Base-by-base conservation (phyloP, 78 protist genomes). In the Ministeria vibrans region DNA sequence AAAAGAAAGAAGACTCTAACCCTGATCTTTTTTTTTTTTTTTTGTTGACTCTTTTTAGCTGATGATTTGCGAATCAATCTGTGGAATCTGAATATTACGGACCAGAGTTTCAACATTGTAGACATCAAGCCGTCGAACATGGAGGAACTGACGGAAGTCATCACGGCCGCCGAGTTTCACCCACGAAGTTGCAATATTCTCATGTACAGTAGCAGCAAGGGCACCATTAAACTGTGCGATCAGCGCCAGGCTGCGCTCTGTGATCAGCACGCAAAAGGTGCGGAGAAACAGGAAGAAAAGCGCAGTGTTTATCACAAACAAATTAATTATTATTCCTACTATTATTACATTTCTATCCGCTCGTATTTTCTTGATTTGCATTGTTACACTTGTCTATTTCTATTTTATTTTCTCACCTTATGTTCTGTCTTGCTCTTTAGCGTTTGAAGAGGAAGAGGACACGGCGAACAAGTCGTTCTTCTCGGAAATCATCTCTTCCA, bases 21-120 rank as follows among this genome's bases (percentile, higher is more conserved):
- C n/a, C n/a, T n/a, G n/a, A n/a, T n/a, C n/a, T n/a, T n/a, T n/a
- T n/a, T n/a, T n/a, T n/a, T n/a, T n/a, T n/a, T n/a, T n/a, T n/a
- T n/a, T n/a, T n/a, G n/a, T n/a, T n/a, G n/a, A n/a, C n/a, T n/a
- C n/a, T n/a, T n/a, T n/a, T n/a, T n/a, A 0, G 88, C 97, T 28
- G 99, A 98, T 61, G 99, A 98, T 62, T 85, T 98, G 55, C 77
- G 99, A 22, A 90, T 98, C 62, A 96, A 97, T 71, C 80, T 98
- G 27, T 98, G 99, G 99, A 87, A 95, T 79, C 72, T 96, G 23
- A 76, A 59, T 27, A 78, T 42, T 64, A 59, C 62, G 13, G 78
- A 74, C 38, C 83, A 92, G 59, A 62, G 83, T 44, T 92, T 93
- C 93, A 96, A 89, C 85, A 85, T 94, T 23, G 98, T 98, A 39